These are phyloP conservation scores for Fimicolochytrium jonesii DNA, from an alignment of 192 early-diverging fungal species.

Conservation along the genomic window DNA sequence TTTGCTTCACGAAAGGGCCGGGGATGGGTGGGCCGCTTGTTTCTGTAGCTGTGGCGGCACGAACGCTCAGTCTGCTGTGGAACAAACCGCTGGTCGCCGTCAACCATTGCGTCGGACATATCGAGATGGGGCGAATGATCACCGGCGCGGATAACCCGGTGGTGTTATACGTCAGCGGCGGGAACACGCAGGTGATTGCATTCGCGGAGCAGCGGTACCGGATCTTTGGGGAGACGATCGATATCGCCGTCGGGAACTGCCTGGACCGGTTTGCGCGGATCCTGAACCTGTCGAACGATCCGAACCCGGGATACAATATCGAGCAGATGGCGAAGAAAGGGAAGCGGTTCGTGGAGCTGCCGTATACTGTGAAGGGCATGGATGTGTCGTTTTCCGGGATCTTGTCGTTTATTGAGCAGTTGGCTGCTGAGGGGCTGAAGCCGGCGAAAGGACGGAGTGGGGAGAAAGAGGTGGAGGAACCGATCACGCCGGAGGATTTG, in stretches of 20 bases:
- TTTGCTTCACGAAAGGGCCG: conserved; percentile 97
- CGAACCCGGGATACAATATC: conserved; percentile 97
- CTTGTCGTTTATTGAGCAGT: conserved; percentile 79
- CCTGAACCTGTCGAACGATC: conserved; percentile 89
- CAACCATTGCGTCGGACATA: conserved; percentile 98
- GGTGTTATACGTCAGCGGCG: conserved; percentile 95
- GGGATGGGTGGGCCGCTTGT: conserved; percentile 97
- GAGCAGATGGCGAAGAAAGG: conserved; percentile 94
- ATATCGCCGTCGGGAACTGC: conserved; percentile 98
- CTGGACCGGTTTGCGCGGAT: conserved; percentile 96
- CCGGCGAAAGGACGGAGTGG: neutral
- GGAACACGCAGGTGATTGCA: conserved; percentile 99
- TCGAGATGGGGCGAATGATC: conserved; percentile 98
- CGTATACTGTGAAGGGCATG: conserved; percentile 99
- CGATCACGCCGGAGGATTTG: conserved; percentile 74
- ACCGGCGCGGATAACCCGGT: conserved; percentile 92
- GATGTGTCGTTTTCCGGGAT: conserved; percentile 97
- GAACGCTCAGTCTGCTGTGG: conserved; percentile 91
- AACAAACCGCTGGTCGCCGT: conserved; percentile 88
- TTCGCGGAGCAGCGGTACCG: conserved; percentile 85
- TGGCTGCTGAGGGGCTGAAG: conserved; percentile 29
- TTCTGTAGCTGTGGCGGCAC: conserved; percentile 86
- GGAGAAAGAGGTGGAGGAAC: neutral
- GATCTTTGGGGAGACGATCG: conserved; percentile 97
- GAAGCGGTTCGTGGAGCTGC: conserved; percentile 78